These are phyloP conservation scores for Aspergillus intermedius DNA, from an alignment of 2,329 filamentous ascomycete species.

Conservation along the genomic window DNA sequence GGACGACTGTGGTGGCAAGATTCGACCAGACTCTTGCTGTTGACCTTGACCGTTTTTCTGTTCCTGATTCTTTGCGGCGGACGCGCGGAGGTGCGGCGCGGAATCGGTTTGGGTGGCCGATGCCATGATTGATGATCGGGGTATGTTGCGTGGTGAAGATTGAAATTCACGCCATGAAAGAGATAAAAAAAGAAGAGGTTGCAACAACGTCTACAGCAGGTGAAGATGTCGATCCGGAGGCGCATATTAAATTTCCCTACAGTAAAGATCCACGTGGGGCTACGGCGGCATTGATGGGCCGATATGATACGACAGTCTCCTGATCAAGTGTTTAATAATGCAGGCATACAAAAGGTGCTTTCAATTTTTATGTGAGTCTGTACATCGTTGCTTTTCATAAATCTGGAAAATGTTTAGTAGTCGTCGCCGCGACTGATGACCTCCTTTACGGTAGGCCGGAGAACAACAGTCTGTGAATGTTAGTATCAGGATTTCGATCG, in stretches of 20 bases:
- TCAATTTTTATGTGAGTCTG: neutral
- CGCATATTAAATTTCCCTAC: slow-evolving; percentile 19
- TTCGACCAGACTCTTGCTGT: slow-evolving; percentile 20
- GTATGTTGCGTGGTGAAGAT: slow-evolving; percentile 6
- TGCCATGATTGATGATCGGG: slow-evolving; percentile 15
- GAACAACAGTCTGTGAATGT: slow-evolving; percentile 59
- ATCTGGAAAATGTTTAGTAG: slow-evolving; percentile 49
- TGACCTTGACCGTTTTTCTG: slow-evolving; percentile 12
- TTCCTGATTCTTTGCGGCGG: slow-evolving; percentile 21
- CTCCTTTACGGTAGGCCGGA: slow-evolving; percentile 76
- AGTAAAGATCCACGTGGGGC: slow-evolving; percentile 31
- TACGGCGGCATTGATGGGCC: slow-evolving; percentile 14
- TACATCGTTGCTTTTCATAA: neutral
- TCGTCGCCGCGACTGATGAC: slow-evolving; percentile 81
- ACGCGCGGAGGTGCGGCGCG: slow-evolving; percentile 28
- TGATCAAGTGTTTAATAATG: slow-evolving; percentile 1
- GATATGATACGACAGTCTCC: slow-evolving; percentile 5
- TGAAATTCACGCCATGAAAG: slow-evolving; percentile 15
- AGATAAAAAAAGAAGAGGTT: neutral
- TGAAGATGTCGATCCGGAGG: slow-evolving; percentile 1
- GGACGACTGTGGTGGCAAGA: slow-evolving; percentile 25
- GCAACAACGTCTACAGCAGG: neutral
- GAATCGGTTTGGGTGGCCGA: slow-evolving; percentile 26
- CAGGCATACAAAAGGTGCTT: neutral
- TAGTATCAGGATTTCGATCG: slow-evolving; percentile 7